phyloP scores from a whole-genome alignment of 805 yeast genomes.

The Saccharomycopsis vini region DNA sequence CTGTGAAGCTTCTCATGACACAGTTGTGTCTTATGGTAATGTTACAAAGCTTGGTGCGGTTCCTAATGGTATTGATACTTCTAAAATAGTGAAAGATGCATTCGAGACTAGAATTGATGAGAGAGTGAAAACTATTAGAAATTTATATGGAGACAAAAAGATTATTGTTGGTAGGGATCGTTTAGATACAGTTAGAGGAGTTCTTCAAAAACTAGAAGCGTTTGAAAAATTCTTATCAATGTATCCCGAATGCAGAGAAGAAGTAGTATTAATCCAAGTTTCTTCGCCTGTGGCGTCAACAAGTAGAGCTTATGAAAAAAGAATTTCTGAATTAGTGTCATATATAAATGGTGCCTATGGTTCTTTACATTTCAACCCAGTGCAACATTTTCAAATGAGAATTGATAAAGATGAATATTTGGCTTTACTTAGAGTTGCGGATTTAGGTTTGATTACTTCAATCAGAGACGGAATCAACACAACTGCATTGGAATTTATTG shows the following conservation, averaged over 20 bases:
- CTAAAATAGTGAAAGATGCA: slow-evolving; percentile 52
- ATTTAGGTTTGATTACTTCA: slow-evolving; percentile 79
- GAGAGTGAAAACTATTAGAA: slow-evolving; percentile 56
- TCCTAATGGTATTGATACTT: slow-evolving; percentile 86
- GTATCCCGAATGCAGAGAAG: slow-evolving; percentile 88
- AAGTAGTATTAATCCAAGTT: slow-evolving; percentile 85
- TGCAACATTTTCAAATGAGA: slow-evolving; percentile 86
- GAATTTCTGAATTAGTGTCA: slow-evolving; percentile 73
- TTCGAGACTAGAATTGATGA: slow-evolving; percentile 40
- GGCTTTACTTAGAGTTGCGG: slow-evolving; percentile 83
- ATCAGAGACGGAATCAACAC: slow-evolving; percentile 96
- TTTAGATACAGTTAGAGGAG: slow-evolving; percentile 86
- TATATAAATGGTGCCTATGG: slow-evolving; percentile 84
- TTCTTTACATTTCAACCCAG: slow-evolving; percentile 72
- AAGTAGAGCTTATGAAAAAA: slow-evolving; percentile 45
- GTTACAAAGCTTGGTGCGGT: slow-evolving; percentile 63
- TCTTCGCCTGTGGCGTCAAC: slow-evolving; percentile 65
- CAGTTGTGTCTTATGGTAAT: slow-evolving; percentile 67
- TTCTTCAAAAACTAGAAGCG: slow-evolving; percentile 85
- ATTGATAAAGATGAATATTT: slow-evolving; percentile 81
- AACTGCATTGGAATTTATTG: slow-evolving; percentile 84
- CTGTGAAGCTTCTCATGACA: slow-evolving; percentile 52
- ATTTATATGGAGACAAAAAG: slow-evolving; percentile 54
- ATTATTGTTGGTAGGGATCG: slow-evolving; percentile 92
- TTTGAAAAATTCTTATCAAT: slow-evolving; percentile 78